Percentiles rank a stretch among this genome's conserved stretches.
phyloP scores from a whole-genome alignment of 768 basidiomycete genomes.

The Leucosporidium scottii region DNA sequence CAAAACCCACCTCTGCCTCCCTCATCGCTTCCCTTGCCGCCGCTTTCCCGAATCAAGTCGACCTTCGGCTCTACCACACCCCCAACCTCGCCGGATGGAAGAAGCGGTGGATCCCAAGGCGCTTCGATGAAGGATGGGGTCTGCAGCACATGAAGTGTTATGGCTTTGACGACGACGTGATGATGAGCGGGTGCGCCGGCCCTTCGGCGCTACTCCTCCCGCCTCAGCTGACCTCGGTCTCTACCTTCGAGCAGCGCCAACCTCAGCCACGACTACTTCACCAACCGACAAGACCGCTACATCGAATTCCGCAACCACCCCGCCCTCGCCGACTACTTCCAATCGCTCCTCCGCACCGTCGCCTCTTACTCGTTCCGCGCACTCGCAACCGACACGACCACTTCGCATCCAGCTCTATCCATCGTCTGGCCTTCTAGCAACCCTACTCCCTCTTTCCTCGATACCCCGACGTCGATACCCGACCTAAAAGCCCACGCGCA shows the following conservation, averaged over 20 bases:
- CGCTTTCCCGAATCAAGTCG: slow-evolving; percentile 65
- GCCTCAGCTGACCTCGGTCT: not conserved
- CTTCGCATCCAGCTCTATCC: slow-evolving; percentile 7
- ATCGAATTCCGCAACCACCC: slow-evolving; percentile 61
- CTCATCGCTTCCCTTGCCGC: slow-evolving; percentile 61
- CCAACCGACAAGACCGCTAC: slow-evolving; percentile 91
- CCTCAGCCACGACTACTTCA: slow-evolving; percentile 85
- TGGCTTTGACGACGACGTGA: slow-evolving; percentile 81
- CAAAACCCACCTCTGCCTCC: slow-evolving; percentile 45
- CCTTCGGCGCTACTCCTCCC: not conserved
- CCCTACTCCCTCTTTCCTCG: not conserved
- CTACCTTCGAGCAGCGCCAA: slow-evolving; percentile 64
- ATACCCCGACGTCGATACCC: slow-evolving; percentile 2
- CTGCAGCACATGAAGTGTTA: slow-evolving; percentile 98
- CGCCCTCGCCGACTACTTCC: slow-evolving; percentile 70
- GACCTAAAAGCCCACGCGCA: not conserved
- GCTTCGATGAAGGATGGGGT: slow-evolving; percentile 98
- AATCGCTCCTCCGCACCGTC: slow-evolving; percentile 62
- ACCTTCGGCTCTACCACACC: slow-evolving; percentile 75
- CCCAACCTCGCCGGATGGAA: slow-evolving; percentile 71
- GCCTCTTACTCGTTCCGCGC: slow-evolving; percentile 62
- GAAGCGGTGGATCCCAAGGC: slow-evolving; percentile 70
- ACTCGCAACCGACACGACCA: slow-evolving; percentile 20
- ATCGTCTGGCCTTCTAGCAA: slow-evolving; percentile 22
- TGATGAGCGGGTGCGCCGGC: slow-evolving; percentile 75